Conservation (phyloP, 192 early-diverging fungal genomes). For the Spizellomyces sp. region DNA sequence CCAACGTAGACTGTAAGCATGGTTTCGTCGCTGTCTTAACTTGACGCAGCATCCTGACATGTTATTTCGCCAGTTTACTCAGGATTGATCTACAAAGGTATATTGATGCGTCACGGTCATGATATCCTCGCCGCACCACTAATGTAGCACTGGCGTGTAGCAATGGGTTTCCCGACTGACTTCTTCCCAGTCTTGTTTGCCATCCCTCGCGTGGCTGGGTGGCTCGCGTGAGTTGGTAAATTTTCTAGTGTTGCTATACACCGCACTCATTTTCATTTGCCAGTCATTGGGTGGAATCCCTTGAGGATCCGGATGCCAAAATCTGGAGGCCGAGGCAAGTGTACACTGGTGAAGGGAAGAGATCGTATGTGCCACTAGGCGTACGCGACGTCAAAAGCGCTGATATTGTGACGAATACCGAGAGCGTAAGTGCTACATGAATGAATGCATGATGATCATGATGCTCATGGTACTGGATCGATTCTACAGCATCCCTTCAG, state of each 20-base stretch:
- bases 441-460: background rate
- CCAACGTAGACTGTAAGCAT: conserved; percentile 49
- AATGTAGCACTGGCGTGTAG: too few relatives aligned
- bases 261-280: background rate
- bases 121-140: background rate
- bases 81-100: conserved; percentile 62
- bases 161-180: conserved; percentile 69
- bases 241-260: conserved; percentile 1
- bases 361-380: conserved; percentile 47
- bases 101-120: background rate
- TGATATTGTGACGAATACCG: conserved; percentile 3
- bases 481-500: conserved; percentile 15
- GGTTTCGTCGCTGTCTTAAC: background rate
- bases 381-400: conserved; percentile 7
- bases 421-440: conserved; percentile 10
- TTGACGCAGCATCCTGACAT: conserved; percentile 35
- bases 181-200: conserved; percentile 72
- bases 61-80: conserved; percentile 36
- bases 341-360: conserved; percentile 51
- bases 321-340: conserved; percentile 69
- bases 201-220: conserved; percentile 55
- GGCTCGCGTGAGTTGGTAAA: conserved; percentile 48
- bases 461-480: background rate
- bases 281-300: conserved; percentile 60
- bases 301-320: conserved; percentile 57